Evolutionary conservation across 2,329 filamentous ascomycete species (phyloP), one percentile per base, ranked within the genome.

Genomic region (Fusarium protoensiforme): DNA sequence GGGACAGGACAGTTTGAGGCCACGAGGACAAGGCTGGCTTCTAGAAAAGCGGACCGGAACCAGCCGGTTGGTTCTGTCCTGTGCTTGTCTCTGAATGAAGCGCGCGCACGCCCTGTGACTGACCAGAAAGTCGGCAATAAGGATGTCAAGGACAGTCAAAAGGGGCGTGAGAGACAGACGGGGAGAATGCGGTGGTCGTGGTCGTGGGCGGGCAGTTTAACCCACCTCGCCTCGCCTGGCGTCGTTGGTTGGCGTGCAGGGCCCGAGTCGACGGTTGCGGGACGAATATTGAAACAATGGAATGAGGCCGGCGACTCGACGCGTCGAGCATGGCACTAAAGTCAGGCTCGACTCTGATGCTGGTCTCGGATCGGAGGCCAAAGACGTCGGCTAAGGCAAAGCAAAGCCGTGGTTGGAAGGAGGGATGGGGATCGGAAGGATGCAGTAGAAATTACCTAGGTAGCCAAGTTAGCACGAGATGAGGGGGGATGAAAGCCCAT

Each of bases 231-330:
- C 51, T 61, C 24, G 24, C 24, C 24, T 74, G 67, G 71, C 68
- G 73, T 74, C 48, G 73, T 68, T 65, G 64, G 63, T 60, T 65
- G 61, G 46, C 11, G 67, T 66, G 62, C 67, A 64, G 62, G 59
- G 64, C 64, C 60, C 62, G 65, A 68, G 63, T 77, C 75, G 73
- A 76, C 62, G 65, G 69, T 73, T 69, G 69, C 69, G 72, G 75
- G 65, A 71, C 65, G 69, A 61, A 64, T 62, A 46, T 62, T 53
- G 41, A 64, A 53, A 58, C 64, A 64, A 62, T 68, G 72, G 72
- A 75, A 69, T 73, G 67, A 58, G 48, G 68, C 60, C 43, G 57
- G 60, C 46, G 51, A 57, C 62, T 67, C 43, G 64, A 68, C 65
- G 60, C 38, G 69, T 73, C 62, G 43, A 65, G 29, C 46, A 46